Evolutionary conservation across 1,284 basidiomycete species (phyloP).

Genomic region (Tilletia horrida): DNA sequence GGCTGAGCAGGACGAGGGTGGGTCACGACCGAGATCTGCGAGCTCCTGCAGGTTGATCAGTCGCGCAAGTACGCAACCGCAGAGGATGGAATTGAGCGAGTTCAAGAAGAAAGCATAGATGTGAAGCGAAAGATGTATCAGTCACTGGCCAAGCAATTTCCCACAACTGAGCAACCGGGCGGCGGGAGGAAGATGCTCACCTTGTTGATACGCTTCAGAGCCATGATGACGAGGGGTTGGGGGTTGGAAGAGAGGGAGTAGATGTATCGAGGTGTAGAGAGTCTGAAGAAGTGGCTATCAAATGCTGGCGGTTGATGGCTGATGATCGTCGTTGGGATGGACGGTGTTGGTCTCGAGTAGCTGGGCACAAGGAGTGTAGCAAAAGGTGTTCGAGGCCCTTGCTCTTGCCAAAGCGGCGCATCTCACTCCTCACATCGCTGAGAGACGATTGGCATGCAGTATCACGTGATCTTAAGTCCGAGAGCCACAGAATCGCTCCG

Average conservation of each 20-base stretch:
- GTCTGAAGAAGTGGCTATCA: too few species aligned
- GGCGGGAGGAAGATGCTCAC: constrained; percentile 28
- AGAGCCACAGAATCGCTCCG: too few species aligned
- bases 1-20: constrained; percentile 53
- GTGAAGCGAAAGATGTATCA: too few species aligned
- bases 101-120: background rate
- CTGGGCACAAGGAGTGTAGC: background rate
- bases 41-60: constrained; percentile 42
- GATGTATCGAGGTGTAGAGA: background rate
- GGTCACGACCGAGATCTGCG: constrained; percentile 53
- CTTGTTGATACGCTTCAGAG: constrained; percentile 55
- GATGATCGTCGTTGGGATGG: constrained; percentile 1
- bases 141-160: too few species aligned
- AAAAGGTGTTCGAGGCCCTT: background rate
- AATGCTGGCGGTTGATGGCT: background rate
- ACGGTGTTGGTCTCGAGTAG: background rate
- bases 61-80: background rate
- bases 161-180: too few species aligned
- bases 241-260: background rate
- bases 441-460: too few species aligned
- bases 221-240: constrained; percentile 32
- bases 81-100: background rate
- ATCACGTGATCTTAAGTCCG: too few species aligned
- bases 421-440: too few species aligned
- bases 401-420: too few species aligned